Conservation (phyloP, 2,329 filamentous ascomycete species). For the Mycogone perniciosa region DNA sequence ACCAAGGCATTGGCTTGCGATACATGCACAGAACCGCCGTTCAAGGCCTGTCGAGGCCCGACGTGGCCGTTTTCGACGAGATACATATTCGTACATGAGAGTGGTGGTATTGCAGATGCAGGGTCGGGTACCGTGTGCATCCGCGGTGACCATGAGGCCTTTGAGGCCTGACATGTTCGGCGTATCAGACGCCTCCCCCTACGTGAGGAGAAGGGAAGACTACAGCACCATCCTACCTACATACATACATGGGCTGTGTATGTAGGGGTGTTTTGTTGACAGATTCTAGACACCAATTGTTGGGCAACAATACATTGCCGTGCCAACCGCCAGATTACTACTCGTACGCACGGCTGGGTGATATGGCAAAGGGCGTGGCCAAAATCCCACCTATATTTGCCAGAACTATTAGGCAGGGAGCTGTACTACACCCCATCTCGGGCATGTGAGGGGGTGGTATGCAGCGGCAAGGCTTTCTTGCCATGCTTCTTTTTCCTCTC, state of each 20-base stretch:
- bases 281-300: background rate
- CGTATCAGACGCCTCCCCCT: too few relatives aligned
- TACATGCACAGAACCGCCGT: background rate
- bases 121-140: background rate
- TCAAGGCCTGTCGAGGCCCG: background rate
- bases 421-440: too few relatives aligned
- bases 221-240: too few relatives aligned
- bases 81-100: background rate
- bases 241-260: background rate
- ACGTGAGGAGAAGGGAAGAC: background rate
- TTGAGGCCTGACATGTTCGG: too few relatives aligned
- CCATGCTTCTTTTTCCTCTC: too few relatives aligned
- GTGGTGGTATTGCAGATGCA: background rate
- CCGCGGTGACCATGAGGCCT: background rate
- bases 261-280: background rate
- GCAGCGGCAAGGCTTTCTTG: too few relatives aligned
- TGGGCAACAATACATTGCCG: constrained; percentile 1
- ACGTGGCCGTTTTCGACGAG: background rate
- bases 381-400: too few relatives aligned
- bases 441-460: too few relatives aligned
- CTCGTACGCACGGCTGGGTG: background rate
- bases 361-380: background rate
- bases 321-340: background rate
- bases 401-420: too few relatives aligned
- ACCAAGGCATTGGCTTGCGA: background rate